Evolutionary conservation across 148 eudicot genomes (phyloP).

Genomic region (Fagopyrum tataricum): DNA sequence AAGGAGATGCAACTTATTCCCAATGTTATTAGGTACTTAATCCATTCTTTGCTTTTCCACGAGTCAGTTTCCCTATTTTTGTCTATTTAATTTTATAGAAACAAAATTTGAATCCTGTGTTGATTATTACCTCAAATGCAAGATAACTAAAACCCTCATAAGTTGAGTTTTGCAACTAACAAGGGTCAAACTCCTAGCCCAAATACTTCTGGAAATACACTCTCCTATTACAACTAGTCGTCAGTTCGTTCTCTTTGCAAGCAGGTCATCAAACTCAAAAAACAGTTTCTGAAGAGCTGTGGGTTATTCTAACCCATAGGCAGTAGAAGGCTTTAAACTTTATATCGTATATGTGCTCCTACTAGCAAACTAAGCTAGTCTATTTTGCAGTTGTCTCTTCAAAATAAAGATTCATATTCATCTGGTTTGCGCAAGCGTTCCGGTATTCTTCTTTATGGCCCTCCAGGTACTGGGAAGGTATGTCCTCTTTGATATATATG

Average conservation of each 20-base stretch:
- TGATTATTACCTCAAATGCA: background rate
- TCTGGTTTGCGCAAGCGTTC: constrained; percentile 97
- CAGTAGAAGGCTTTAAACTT: background rate
- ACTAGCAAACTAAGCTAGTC: background rate
- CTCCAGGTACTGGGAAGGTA: constrained; percentile 99
- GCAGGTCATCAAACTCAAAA: background rate
- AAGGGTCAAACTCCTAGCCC: background rate
- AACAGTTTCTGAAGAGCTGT: background rate
- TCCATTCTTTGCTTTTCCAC: constrained; percentile 4
- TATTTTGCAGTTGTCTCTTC: constrained; percentile 64
- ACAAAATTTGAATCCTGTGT: background rate
- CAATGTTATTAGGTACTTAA: background rate
- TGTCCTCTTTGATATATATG: constrained; percentile 10
- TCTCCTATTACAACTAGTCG: background rate
- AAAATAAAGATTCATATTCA: constrained; percentile 93
- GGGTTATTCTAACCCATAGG: background rate
- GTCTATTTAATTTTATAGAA: background rate
- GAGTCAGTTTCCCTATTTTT: background rate
- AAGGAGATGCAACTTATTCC: background rate
- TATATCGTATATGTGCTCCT: background rate
- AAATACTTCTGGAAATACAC: background rate
- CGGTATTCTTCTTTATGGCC: constrained; percentile 98
- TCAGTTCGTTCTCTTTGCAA: background rate
- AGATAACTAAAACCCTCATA: background rate
- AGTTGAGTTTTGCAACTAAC: background rate